Percentiles rank a stretch among this genome's conserved stretches.
These are phyloP conservation scores for Pugionium dolabratum DNA, from an alignment of 345 rosid genomes.

Conservation along the genomic window DNA sequence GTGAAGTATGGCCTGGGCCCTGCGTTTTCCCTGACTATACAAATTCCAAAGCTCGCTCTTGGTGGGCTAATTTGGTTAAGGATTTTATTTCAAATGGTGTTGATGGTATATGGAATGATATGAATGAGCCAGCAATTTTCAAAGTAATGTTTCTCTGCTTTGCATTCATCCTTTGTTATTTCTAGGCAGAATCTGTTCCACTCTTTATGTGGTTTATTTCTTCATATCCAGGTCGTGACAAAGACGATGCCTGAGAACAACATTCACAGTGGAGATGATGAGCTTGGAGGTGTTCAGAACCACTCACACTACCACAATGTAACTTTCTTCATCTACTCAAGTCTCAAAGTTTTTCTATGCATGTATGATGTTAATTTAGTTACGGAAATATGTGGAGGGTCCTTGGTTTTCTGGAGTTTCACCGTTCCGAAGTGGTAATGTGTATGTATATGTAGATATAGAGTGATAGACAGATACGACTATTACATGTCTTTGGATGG, in stretches of 20 bases:
- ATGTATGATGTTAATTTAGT: conserved; percentile 8
- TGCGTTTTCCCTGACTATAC: conserved; percentile 92
- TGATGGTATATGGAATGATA: conserved; percentile 98
- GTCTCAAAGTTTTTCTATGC: conserved; percentile 1
- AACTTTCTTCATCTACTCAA: conserved; percentile 30
- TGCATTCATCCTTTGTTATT: conserved; percentile 1
- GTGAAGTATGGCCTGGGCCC: conserved; percentile 96
- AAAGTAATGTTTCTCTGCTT: conserved; percentile 50
- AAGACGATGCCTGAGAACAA: conserved; percentile 93
- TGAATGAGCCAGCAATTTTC: conserved; percentile 93
- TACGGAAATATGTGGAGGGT: neutral
- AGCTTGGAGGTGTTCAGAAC: conserved; percentile 76
- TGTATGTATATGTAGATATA: neutral
- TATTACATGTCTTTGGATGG: neutral
- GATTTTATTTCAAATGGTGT: conserved; percentile 79
- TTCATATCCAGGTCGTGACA: conserved; percentile 59
- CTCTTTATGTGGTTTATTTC: neutral
- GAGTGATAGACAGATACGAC: neutral
- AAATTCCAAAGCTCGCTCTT: conserved; percentile 66
- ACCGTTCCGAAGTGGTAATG: neutral
- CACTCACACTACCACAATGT: conserved; percentile 94
- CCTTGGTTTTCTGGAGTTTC: neutral
- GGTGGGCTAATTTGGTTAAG: conserved; percentile 87
- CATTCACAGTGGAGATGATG: conserved; percentile 75
- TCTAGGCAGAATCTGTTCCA: conserved; percentile 29